Evolutionary conservation across 1,284 basidiomycete genomes (phyloP).

Genomic region (Crucibulum parvulum): DNA sequence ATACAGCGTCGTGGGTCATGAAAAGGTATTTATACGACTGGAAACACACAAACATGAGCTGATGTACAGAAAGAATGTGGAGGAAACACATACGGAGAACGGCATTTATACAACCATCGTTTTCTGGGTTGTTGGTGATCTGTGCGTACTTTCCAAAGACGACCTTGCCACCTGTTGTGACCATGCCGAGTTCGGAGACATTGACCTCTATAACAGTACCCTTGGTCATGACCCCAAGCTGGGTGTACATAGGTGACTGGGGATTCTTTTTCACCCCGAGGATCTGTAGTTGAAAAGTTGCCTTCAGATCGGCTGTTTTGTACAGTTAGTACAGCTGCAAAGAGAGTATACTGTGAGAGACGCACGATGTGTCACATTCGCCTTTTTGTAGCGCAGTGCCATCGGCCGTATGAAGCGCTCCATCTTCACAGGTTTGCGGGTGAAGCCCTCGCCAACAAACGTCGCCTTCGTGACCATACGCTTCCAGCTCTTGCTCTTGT

Average conservation of each 20-base stretch:
- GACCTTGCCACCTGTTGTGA: conserved; percentile 98
- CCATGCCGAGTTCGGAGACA: conserved; percentile 96
- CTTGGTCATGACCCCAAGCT: conserved; percentile 97
- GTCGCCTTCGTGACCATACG: conserved; percentile 99
- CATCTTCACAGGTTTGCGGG: conserved; percentile 98
- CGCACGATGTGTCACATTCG: conserved; percentile 98
- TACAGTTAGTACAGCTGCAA: conserved; percentile 9
- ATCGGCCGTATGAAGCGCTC: conserved; percentile 98
- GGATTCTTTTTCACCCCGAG: conserved; percentile 99
- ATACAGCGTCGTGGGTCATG: background rate
- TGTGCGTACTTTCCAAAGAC: conserved; percentile 95
- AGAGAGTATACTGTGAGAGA: conserved; percentile 14
- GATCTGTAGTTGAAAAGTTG: conserved; percentile 99
- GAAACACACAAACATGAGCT: background rate
- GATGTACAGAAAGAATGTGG: background rate
- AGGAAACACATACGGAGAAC: conserved; percentile 74
- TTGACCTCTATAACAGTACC: conserved; percentile 99
- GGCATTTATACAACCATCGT: conserved; percentile 96
- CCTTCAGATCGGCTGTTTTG: conserved; percentile 88
- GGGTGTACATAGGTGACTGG: conserved; percentile 97
- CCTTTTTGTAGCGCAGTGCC: conserved; percentile 98
- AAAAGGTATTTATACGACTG: conserved; percentile 5
- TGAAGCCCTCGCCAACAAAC: conserved; percentile 98
- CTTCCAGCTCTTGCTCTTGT: conserved; percentile 98
- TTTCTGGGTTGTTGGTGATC: conserved; percentile 96